These are phyloP conservation scores for Penicillium canariense DNA, from an alignment of 495 filamentous ascomycete species.

Conservation along the genomic window DNA sequence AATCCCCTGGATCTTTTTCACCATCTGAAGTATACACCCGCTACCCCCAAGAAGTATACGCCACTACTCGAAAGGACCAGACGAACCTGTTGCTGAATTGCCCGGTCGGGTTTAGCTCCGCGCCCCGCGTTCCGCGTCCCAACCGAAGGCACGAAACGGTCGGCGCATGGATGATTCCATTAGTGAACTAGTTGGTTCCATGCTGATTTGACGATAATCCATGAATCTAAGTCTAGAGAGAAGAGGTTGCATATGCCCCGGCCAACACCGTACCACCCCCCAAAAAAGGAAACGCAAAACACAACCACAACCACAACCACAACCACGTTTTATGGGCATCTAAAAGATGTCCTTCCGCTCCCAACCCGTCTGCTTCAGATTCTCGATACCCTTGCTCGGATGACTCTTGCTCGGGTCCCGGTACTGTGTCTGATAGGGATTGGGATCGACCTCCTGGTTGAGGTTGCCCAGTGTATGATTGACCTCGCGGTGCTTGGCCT, in stretches of 20 bases:
- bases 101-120: conserved; percentile 17
- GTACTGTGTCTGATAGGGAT: conserved; percentile 81
- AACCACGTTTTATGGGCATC: not conserved
- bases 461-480: conserved; percentile 93
- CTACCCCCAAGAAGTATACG: not conserved
- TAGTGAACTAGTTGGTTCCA: not conserved
- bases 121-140: conserved; percentile 18
- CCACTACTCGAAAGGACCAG: not conserved
- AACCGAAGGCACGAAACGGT: not conserved
- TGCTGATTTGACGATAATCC: not conserved
- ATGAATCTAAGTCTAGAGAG: not conserved
- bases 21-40: not conserved
- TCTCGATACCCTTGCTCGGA: conserved; percentile 68
- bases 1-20: too few relatives aligned
- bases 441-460: conserved; percentile 77
- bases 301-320: too few relatives aligned
- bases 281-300: not conserved
- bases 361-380: conserved; percentile 70
- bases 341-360: conserved; percentile 72
- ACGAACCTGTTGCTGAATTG: conserved; percentile 5
- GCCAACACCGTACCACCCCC: not conserved
- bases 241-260: not conserved
- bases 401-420: conserved; percentile 60
- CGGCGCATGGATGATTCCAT: not conserved
- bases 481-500: conserved; percentile 93